Evolutionary conservation across 495 filamentous ascomycete species (phyloP).

Genomic region (Aspergillus carlsbadensis): DNA sequence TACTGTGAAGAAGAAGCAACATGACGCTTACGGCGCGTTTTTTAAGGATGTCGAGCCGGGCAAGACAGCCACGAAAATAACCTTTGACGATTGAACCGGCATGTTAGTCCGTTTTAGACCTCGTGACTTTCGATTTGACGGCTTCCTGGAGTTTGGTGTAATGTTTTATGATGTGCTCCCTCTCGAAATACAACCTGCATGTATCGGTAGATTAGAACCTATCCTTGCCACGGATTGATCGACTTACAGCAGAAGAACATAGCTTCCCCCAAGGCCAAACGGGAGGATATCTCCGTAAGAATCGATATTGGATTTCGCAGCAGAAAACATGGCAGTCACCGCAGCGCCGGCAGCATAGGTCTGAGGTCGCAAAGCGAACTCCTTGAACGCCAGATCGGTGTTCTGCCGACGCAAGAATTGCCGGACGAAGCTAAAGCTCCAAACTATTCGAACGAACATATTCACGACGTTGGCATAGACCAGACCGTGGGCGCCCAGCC

Average conservation of each 20-base stretch:
- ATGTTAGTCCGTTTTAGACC: constrained; percentile 20
- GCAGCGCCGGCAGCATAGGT: constrained; percentile 35
- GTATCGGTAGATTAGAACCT: constrained; percentile 14
- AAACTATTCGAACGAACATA: constrained; percentile 77
- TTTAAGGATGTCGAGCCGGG: constrained; percentile 76
- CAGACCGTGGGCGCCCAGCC: constrained; percentile 72
- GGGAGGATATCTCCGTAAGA: constrained; percentile 50
- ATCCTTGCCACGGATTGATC: background rate
- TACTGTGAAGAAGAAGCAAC: constrained; percentile 98
- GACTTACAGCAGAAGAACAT: constrained; percentile 61
- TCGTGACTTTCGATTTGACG: constrained; percentile 21
- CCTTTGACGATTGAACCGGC: constrained; percentile 68
- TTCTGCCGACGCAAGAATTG: constrained; percentile 52
- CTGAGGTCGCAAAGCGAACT: constrained; percentile 26
- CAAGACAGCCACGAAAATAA: constrained; percentile 89
- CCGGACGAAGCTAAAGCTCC: constrained; percentile 71
- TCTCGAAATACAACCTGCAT: constrained; percentile 58
- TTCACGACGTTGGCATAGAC: constrained; percentile 84
- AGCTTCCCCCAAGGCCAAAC: constrained; percentile 50
- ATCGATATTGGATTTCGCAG: constrained; percentile 23
- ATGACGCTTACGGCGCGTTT: constrained; percentile 89
- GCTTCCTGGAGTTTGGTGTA: constrained; percentile 40
- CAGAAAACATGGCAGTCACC: constrained; percentile 29
- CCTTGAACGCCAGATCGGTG: constrained; percentile 28
- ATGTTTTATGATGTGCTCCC: constrained; percentile 51